Evolutionary conservation across 2,329 filamentous ascomycete species (phyloP).

Genomic region (Microthyrium microscopicum): DNA sequence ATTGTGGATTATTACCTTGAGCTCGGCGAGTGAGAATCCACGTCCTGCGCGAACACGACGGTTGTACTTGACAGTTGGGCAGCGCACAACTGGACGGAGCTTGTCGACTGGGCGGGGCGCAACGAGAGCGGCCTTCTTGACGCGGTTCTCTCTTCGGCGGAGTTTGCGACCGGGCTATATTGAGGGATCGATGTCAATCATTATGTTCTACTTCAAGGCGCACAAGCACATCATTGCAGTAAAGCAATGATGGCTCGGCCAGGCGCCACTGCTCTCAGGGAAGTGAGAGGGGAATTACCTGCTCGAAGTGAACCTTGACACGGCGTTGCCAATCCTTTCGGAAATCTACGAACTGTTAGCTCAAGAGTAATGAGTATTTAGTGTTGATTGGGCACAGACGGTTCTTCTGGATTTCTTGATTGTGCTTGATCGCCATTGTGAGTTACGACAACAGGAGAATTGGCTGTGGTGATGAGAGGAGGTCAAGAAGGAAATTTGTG

Average conservation of each 20-base stretch:
- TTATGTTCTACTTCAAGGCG: too few species aligned
- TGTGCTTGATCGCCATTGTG: constrained; percentile 86
- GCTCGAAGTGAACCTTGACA: constrained; percentile 98
- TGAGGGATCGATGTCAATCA: constrained; percentile 20
- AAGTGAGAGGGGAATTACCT: constrained; percentile 55
- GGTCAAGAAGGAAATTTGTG: too few species aligned
- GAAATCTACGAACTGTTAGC: constrained; percentile 52
- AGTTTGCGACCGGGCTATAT: constrained; percentile 85
- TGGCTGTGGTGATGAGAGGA: too few species aligned
- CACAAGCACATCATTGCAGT: constrained; percentile 17
- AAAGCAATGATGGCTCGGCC: constrained; percentile 13
- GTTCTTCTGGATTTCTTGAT: constrained; percentile 96
- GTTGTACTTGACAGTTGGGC: constrained; percentile 99
- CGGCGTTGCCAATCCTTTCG: constrained; percentile 99
- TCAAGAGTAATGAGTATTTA: constrained; percentile 5
- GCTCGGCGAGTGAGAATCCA: constrained; percentile 92
- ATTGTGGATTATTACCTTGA: constrained; percentile 59
- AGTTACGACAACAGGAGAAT: too few species aligned
- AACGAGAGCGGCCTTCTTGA: constrained; percentile 85
- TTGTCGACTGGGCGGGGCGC: constrained; percentile 96
- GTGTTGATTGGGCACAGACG: constrained; percentile 27
- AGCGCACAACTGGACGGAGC: constrained; percentile 89
- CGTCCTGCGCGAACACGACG: constrained; percentile 89
- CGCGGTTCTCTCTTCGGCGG: constrained; percentile 76
- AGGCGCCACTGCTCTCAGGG: constrained; percentile 36